Percentiles rank a stretch among this genome's conserved stretches.
These are phyloP conservation scores for Mycothermus thermophilus DNA, from an alignment of 495 filamentous ascomycete genomes.

Conservation along the genomic window DNA sequence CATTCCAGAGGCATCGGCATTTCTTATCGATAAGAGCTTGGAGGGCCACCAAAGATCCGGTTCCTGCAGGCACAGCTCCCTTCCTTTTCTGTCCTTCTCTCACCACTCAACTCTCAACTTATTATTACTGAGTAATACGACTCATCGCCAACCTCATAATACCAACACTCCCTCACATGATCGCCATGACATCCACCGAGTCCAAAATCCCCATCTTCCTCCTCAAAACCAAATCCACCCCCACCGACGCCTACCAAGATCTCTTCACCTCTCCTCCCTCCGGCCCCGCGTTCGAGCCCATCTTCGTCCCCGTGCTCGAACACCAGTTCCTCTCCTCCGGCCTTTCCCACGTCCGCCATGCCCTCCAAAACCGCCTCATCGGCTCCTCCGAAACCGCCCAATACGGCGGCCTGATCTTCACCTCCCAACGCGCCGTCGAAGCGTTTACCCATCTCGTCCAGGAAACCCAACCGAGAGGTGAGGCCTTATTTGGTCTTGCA, in stretches of 20 bases:
- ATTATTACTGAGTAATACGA: too few species aligned
- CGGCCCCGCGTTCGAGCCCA: constrained; percentile 39
- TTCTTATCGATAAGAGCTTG: too few species aligned
- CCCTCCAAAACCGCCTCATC: constrained; percentile 26
- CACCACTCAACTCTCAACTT: too few species aligned
- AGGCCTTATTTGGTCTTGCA: too few species aligned
- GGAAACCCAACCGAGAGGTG: constrained; percentile 30
- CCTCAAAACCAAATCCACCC: constrained; percentile 73
- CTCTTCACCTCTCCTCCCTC: constrained; percentile 39
- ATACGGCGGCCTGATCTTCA: constrained; percentile 85
- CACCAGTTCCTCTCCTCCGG: constrained; percentile 43
- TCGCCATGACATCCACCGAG: too few species aligned
- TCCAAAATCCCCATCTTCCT: constrained; percentile 59
- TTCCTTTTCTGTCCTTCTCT: too few species aligned
- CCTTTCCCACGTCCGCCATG: constrained; percentile 22
- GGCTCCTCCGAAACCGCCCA: constrained; percentile 16
- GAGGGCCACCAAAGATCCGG: too few species aligned
- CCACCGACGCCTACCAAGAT: constrained; percentile 66
- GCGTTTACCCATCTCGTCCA: constrained; percentile 59
- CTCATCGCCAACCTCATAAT: too few species aligned
- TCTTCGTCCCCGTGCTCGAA: constrained; percentile 74
- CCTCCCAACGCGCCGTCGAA: constrained; percentile 86
- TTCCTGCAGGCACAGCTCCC: too few species aligned
- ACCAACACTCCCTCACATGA: too few species aligned
- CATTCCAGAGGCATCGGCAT: too few species aligned